A percentile compares a stretch with the other conserved stretches of the same genome.
These are phyloP conservation scores for Beauveria scarabaeidicola DNA, from an alignment of 2,329 filamentous ascomycete species.

Conservation along the genomic window DNA sequence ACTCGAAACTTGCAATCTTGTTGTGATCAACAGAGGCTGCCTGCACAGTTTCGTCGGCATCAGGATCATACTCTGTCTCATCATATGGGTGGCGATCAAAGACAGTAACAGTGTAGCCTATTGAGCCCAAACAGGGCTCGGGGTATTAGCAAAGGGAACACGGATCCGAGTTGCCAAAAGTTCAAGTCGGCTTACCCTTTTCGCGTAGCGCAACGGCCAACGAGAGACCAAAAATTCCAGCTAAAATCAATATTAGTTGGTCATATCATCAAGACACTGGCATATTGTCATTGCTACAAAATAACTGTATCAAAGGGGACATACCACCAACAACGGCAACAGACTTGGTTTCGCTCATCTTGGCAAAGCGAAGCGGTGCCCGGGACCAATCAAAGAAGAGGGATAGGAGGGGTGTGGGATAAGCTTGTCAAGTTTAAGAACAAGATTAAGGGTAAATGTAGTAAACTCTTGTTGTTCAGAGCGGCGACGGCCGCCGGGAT, in stretches of 20 bases:
- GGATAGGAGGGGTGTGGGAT: not conserved
- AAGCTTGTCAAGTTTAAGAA: not conserved
- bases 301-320: not conserved
- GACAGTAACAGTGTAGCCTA: slow-evolving; percentile 14
- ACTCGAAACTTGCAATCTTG: slow-evolving; percentile 16
- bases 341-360: slow-evolving; percentile 8
- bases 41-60: slow-evolving; percentile 12
- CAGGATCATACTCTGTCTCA: slow-evolving; percentile 16
- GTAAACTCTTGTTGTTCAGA: not conserved
- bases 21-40: slow-evolving; percentile 20
- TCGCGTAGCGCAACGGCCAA: slow-evolving; percentile 18
- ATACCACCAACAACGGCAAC: slow-evolving; percentile 13
- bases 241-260: slow-evolving; percentile 11
- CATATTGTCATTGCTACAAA: not conserved
- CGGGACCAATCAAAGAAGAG: not conserved
- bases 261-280: not conserved
- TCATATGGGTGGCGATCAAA: slow-evolving; percentile 18
- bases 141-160: not conserved
- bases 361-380: not conserved
- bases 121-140: not conserved
- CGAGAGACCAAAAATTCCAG: slow-evolving; percentile 19
- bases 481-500: not conserved
- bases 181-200: slow-evolving; percentile 12
- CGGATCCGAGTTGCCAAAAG: not conserved
- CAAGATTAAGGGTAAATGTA: not conserved